These are phyloP conservation scores for Lentinula lateritia DNA, from an alignment of 768 basidiomycete genomes.

Conservation along the genomic window DNA sequence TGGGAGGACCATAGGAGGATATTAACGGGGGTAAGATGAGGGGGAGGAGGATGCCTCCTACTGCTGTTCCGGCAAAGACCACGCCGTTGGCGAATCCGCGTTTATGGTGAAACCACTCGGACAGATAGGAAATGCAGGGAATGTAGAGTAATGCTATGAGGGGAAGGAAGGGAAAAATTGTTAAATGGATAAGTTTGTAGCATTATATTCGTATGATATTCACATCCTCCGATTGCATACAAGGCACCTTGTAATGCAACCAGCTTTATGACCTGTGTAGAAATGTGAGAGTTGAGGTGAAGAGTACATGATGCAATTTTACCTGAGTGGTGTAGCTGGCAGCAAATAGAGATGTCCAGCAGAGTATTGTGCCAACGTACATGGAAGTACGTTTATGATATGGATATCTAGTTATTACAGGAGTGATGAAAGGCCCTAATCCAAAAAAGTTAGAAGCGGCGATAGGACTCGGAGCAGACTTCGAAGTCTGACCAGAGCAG, in stretches of 20 bases:
- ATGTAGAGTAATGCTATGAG: conserved; percentile 15
- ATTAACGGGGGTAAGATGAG: conserved; percentile 21
- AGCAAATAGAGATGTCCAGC: conserved; percentile 18
- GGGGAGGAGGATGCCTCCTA: conserved; percentile 21
- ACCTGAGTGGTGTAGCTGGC: conserved; percentile 19
- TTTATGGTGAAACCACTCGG: conserved; percentile 25
- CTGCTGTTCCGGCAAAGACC: conserved; percentile 23
- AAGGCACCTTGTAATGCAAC: conserved; percentile 22
- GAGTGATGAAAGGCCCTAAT: conserved; percentile 20
- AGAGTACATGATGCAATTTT: neutral
- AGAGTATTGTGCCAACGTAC: conserved; percentile 19
- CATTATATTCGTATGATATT: neutral
- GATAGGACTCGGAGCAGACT: neutral
- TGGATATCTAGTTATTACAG: conserved; percentile 17
- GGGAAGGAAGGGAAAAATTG: neutral
- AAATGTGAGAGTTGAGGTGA: neutral
- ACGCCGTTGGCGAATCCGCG: conserved; percentile 25
- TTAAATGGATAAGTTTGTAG: too few species aligned
- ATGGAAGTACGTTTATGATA: conserved; percentile 13
- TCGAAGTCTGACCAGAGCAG: conserved; percentile 17
- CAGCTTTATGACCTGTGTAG: conserved; percentile 16
- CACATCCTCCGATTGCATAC: conserved; percentile 23
- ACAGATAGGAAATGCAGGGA: conserved; percentile 20
- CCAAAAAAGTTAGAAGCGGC: neutral
- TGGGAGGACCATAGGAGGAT: conserved; percentile 14